Evolutionary conservation across 2,329 filamentous ascomycete genomes (phyloP).

Genomic region (Aspergillus tubingensis): DNA sequence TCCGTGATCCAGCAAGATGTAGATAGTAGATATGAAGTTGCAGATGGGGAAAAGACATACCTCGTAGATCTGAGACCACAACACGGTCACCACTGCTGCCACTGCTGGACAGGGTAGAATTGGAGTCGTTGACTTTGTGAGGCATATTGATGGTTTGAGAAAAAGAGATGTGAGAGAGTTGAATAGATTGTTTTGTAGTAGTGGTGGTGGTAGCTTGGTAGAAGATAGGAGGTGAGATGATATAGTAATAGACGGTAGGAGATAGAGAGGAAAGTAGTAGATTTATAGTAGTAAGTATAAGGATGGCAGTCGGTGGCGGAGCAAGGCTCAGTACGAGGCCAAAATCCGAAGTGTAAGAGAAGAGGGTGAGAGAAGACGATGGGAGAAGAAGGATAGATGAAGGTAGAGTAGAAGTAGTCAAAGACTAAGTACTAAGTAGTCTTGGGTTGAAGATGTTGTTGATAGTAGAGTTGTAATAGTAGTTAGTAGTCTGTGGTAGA

Average conservation of each 20-base stretch:
- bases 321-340: conserved; percentile 17
- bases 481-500: conserved; percentile 5
- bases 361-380: not conserved
- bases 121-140: conserved; percentile 40
- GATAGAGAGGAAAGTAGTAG: not conserved
- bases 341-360: conserved; percentile 9
- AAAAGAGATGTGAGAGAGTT: not conserved
- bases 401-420: not conserved
- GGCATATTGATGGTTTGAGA: conserved; percentile 29
- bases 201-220: not conserved
- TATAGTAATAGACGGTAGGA: conserved; percentile 2
- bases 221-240: not conserved
- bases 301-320: conserved; percentile 22
- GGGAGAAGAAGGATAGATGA: conserved; percentile 3
- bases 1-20: not conserved
- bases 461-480: not conserved
- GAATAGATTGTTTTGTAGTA: not conserved
- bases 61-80: conserved; percentile 32
- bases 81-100: conserved; percentile 34
- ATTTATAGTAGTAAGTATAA: conserved; percentile 9
- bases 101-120: conserved; percentile 37
- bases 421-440: not conserved
- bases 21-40: not conserved
- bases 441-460: conserved; percentile 1
- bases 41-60: conserved; percentile 25